Evolutionary conservation across 345 rosid genomes (phyloP).

Genomic region (Acer negundo): DNA sequence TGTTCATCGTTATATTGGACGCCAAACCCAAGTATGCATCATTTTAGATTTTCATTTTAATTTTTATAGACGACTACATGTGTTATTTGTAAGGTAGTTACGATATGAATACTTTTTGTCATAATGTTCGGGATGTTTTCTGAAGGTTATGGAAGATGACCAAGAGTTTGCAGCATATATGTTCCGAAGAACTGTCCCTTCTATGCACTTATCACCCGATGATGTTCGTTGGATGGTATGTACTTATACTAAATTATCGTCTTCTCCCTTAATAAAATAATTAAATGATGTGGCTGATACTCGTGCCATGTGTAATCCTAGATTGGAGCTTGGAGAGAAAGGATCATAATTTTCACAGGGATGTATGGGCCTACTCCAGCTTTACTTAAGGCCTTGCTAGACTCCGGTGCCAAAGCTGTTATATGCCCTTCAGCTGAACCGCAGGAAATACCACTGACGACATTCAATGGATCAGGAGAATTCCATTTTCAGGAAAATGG

Average conservation of each 20-base stretch:
- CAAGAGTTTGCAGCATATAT: conserved; percentile 88
- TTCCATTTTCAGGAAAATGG: conserved; percentile 57
- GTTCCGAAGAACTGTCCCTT: conserved; percentile 97
- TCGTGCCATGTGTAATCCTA: conserved; percentile 25
- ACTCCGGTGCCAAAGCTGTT: conserved; percentile 92
- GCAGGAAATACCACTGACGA: conserved; percentile 49
- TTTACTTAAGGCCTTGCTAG: conserved; percentile 62
- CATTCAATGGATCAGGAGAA: conserved; percentile 53
- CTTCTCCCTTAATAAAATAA: too few species aligned
- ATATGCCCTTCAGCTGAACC: conserved; percentile 76
- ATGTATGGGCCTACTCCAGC: conserved; percentile 70
- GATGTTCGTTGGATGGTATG: conserved; percentile 99
- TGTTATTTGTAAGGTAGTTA: background rate
- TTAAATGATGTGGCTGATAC: conserved; percentile 8
- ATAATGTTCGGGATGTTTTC: conserved; percentile 18
- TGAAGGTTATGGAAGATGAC: conserved; percentile 95
- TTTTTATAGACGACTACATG: conserved; percentile 14
- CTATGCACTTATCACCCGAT: conserved; percentile 77
- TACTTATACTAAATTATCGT: background rate
- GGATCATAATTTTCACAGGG: conserved; percentile 88
- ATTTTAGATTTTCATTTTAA: conserved; percentile 14
- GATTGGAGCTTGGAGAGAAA: conserved; percentile 99
- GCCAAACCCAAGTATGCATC: conserved; percentile 80
- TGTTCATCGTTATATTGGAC: conserved; percentile 85
- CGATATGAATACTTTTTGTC: conserved; percentile 11